Conservation (phyloP, 208 protist genomes). For the Acanthamoeba castellanii region DNA sequence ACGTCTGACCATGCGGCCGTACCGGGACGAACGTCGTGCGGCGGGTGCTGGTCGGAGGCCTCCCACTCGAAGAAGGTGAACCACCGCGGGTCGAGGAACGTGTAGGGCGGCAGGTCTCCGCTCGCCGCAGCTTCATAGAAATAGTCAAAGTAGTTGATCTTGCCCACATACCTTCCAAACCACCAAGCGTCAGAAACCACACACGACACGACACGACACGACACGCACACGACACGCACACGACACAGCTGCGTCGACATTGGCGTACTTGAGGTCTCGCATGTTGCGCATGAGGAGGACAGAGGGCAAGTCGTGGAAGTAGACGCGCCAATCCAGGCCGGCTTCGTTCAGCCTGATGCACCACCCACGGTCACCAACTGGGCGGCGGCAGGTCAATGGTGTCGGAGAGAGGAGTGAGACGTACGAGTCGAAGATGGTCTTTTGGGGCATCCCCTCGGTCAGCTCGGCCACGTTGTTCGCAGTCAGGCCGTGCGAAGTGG, state of each 20-base stretch:
- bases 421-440: constrained; percentile 34
- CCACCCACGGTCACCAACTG: neutral
- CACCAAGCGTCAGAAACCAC: neutral
- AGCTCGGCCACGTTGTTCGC: neutral
- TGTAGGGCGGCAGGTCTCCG: constrained; percentile 70
- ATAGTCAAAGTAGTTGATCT: neutral
- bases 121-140: constrained; percentile 68
- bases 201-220: too few relatives aligned
- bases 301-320: constrained; percentile 8
- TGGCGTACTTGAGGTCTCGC: neutral
- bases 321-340: constrained; percentile 46
- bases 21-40: constrained; percentile 67
- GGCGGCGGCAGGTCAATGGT: too few relatives aligned
- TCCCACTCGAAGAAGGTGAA: constrained; percentile 31
- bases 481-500: constrained; percentile 47
- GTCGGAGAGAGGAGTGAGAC: neutral
- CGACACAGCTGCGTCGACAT: neutral
- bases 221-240: too few relatives aligned
- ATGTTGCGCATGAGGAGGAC: constrained; percentile 33
- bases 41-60: constrained; percentile 78
- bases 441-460: constrained; percentile 10
- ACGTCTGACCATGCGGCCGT: neutral
- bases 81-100: constrained; percentile 73
- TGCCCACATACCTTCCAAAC: neutral
- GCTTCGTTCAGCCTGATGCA: neutral